Evolutionary conservation across 2,329 filamentous ascomycete genomes (phyloP).

Genomic region (Fusarium sp.): DNA sequence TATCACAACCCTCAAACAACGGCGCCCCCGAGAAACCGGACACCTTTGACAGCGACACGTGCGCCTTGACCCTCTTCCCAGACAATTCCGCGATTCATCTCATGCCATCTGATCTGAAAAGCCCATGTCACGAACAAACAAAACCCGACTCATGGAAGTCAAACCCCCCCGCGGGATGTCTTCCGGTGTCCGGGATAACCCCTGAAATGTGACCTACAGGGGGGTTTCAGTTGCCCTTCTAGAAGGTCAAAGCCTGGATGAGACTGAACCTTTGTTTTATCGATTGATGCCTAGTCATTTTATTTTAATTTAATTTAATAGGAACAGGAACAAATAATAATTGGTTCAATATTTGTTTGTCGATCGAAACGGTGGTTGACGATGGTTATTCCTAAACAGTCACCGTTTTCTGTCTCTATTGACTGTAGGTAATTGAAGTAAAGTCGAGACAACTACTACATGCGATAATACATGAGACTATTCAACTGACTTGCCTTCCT

Average conservation of each 20-base stretch:
- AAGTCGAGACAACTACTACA: no score
- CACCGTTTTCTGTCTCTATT: constrained; percentile 15
- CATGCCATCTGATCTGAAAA: constrained; percentile 8
- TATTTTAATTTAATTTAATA: constrained; percentile 11
- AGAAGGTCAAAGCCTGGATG: constrained; percentile 41
- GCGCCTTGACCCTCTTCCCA: constrained; percentile 26
- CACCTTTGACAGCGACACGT: constrained; percentile 32
- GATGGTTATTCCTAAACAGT: constrained; percentile 32
- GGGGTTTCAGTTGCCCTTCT: constrained; percentile 34
- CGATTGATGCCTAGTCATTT: constrained; percentile 29
- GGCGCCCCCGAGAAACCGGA: constrained; percentile 18
- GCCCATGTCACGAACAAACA: background rate
- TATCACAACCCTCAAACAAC: constrained; percentile 6
- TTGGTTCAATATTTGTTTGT: constrained; percentile 24
- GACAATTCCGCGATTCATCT: constrained; percentile 3
- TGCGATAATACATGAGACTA: background rate
- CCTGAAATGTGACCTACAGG: constrained; percentile 36
- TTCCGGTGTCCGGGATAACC: constrained; percentile 38
- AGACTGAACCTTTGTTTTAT: constrained; percentile 3
- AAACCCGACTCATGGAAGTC: constrained; percentile 28
- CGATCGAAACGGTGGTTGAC: constrained; percentile 30
- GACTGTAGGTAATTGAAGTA: no score
- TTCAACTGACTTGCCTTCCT: background rate
- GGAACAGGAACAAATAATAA: constrained; percentile 9
- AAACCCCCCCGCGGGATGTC: constrained; percentile 29